Conservation (phyloP, 371 early-diverging fungal genomes). For the Mucor irregularis region DNA sequence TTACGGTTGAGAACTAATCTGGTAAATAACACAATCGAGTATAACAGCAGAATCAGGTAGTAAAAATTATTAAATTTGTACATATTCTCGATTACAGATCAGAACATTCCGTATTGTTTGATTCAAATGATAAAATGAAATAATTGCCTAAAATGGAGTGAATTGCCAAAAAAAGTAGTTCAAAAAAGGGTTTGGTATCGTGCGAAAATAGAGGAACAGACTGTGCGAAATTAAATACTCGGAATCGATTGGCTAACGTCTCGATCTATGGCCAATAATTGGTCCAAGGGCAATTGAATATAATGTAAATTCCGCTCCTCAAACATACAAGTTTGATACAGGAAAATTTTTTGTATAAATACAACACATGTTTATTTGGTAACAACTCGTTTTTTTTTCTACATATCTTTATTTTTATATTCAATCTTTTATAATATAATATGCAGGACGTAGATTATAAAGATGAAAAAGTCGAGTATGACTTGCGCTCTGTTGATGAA, state of each 20-base stretch:
- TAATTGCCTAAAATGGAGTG: constrained; percentile 17
- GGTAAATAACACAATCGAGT: not conserved
- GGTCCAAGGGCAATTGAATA: not conserved
- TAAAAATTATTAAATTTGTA: not conserved
- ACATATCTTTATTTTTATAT: constrained; percentile 2
- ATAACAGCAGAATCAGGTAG: not conserved
- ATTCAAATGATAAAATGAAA: constrained; percentile 1
- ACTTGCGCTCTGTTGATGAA: constrained; percentile 21
- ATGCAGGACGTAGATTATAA: constrained; percentile 12
- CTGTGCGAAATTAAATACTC: constrained; percentile 18
- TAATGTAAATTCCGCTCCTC: not conserved
- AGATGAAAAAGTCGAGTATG: constrained; percentile 42
- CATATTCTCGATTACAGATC: not conserved
- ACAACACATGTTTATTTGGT: too few relatives aligned
- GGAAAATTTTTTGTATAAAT: too few relatives aligned
- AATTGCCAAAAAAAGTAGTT: constrained; percentile 16
- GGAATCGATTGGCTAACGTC: constrained; percentile 10
- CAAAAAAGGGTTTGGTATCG: constrained; percentile 9
- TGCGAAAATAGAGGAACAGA: constrained; percentile 19
- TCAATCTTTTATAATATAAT: constrained; percentile 1
- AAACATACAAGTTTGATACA: too few relatives aligned
- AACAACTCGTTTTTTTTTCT: too few relatives aligned
- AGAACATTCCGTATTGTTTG: not conserved
- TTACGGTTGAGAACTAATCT: too few relatives aligned
- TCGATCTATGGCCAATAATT: constrained; percentile 8